Conservation (phyloP, 2,329 filamentous ascomycete species). For the Fusarium liriodendri region DNA sequence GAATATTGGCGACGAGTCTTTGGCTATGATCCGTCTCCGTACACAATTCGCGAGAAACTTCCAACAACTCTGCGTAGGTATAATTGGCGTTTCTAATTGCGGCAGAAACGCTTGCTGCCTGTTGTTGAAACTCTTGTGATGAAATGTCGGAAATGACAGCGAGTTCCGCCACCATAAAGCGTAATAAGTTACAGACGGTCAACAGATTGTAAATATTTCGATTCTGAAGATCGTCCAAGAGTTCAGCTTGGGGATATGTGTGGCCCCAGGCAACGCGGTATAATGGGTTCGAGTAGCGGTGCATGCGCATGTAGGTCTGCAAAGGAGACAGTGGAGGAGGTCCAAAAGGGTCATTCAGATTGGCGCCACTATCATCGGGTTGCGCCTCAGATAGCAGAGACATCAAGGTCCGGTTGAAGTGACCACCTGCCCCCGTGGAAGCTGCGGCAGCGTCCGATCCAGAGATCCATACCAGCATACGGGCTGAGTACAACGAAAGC, state of each 20-base stretch:
- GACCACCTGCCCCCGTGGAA: constrained; percentile 47
- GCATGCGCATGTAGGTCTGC: constrained; percentile 26
- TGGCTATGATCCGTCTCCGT: constrained; percentile 39
- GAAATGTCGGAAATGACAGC: constrained; percentile 9
- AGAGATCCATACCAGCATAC: constrained; percentile 48
- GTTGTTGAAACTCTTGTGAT: not conserved
- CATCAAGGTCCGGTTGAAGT: constrained; percentile 42
- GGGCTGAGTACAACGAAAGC: constrained; percentile 47
- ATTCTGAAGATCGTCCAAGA: constrained; percentile 51
- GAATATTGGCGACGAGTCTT: constrained; percentile 48
- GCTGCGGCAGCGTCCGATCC: constrained; percentile 46
- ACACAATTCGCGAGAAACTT: constrained; percentile 38
- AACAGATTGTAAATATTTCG: constrained; percentile 46
- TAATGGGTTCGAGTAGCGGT: constrained; percentile 47
- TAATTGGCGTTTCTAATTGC: constrained; percentile 32
- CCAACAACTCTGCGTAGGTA: constrained; percentile 39
- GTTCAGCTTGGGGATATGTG: constrained; percentile 47
- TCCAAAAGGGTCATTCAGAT: not conserved
- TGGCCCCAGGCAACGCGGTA: constrained; percentile 49
- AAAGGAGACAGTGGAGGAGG: constrained; percentile 34
- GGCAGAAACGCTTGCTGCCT: not conserved
- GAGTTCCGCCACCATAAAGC: constrained; percentile 46
- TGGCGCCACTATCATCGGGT: not conserved
- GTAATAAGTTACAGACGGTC: constrained; percentile 45
- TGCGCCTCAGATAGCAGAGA: not conserved